Percentiles rank a stretch among this genome's conserved stretches.
Conservation (phyloP, 805 yeast species). For the Danielia reshetovae region DNA sequence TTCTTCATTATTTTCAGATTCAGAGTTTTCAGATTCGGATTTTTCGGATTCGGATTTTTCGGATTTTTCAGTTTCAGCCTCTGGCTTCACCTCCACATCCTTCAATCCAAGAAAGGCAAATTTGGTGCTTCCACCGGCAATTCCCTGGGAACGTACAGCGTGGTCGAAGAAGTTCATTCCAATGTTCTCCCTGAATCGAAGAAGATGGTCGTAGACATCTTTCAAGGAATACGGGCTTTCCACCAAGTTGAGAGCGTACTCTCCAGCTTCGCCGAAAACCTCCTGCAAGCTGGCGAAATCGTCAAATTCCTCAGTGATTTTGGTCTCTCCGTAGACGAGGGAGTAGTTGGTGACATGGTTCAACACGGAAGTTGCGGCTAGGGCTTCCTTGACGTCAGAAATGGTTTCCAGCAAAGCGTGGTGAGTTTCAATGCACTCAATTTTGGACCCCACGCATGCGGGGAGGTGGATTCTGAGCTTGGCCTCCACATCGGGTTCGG, state of each 20-base stretch:
- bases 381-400: slow-evolving; percentile 53
- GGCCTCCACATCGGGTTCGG: slow-evolving; percentile 17
- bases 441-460: slow-evolving; percentile 14
- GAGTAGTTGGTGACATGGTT: slow-evolving; percentile 60
- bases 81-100: slow-evolving; percentile 20
- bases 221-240: slow-evolving; percentile 59
- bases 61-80: slow-evolving; percentile 5
- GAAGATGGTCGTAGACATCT: slow-evolving; percentile 58
- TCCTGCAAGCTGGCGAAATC: slow-evolving; percentile 26
- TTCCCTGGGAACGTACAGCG: slow-evolving; percentile 37
- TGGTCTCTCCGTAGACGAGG: slow-evolving; percentile 35
- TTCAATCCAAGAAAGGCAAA: slow-evolving; percentile 40
- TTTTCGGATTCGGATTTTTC: slow-evolving; percentile 7
- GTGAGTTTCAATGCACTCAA: slow-evolving; percentile 25
- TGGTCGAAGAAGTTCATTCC: slow-evolving; percentile 49
- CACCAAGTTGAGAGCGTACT: slow-evolving; percentile 42
- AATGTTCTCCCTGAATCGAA: slow-evolving; percentile 57
- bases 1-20: slow-evolving; percentile 10
- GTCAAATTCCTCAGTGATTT: slow-evolving; percentile 25
- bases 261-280: slow-evolving; percentile 18
- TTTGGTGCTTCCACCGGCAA: slow-evolving; percentile 48
- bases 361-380: slow-evolving; percentile 54
- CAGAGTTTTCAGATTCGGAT: slow-evolving; percentile 16
- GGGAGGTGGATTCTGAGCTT: slow-evolving; percentile 21
- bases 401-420: slow-evolving; percentile 44